Conservation (phyloP, 2,329 filamentous ascomycete genomes). For the Penicillium sp. region DNA sequence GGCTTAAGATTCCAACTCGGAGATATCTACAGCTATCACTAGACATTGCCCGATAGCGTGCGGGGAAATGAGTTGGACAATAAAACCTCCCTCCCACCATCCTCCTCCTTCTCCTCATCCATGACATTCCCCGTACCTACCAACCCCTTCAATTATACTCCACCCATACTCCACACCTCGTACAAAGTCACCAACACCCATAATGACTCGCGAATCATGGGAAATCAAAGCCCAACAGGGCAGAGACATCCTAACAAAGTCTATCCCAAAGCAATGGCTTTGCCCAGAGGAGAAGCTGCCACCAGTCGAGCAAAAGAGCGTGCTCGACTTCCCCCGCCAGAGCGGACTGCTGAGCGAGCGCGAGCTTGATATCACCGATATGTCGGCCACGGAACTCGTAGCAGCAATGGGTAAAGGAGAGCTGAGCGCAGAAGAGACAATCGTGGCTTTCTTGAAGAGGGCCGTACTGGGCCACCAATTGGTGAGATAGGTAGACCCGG, state of each 20-base stretch:
- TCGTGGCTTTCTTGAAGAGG: constrained; percentile 34
- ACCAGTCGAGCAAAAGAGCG: constrained; percentile 27
- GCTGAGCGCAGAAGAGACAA: constrained; percentile 32
- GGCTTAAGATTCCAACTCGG: constrained; percentile 4
- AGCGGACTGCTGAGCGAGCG: constrained; percentile 48
- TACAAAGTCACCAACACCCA: neutral
- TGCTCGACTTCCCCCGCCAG: constrained; percentile 33
- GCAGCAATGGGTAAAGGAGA: constrained; percentile 26
- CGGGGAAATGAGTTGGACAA: neutral
- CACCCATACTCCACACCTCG: neutral
- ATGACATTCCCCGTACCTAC: neutral
- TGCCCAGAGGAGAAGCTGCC: constrained; percentile 29
- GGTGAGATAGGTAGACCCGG: constrained; percentile 14
- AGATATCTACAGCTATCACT: neutral
- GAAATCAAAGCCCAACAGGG: constrained; percentile 33
- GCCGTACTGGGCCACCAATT: constrained; percentile 35
- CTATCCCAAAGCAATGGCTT: constrained; percentile 38
- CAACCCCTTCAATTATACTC: neutral
- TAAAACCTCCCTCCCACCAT: neutral
- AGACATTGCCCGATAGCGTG: neutral
- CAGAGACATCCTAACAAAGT: constrained; percentile 32
- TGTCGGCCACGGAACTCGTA: constrained; percentile 31
- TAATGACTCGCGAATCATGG: constrained; percentile 30
- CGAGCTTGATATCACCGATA: constrained; percentile 54
- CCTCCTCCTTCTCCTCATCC: neutral